Evolutionary conservation across 73 alveolate genomes (phyloP), one percentile per base, ranked within the genome.

Genomic region (Blepharisma stoltei): DNA sequence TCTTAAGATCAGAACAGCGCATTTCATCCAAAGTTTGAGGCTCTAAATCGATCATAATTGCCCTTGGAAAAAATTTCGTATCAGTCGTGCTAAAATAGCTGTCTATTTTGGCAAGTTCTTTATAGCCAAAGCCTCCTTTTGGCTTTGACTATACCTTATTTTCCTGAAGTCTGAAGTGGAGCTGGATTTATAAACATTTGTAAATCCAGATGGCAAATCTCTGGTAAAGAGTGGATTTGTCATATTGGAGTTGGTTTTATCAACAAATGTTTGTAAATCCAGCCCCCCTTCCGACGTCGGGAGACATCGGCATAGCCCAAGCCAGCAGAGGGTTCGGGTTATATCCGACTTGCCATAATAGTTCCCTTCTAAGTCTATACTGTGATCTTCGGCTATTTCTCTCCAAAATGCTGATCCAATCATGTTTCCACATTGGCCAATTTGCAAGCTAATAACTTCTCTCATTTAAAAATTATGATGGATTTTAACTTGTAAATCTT

Each of bases 11-110:
- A 1, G 32, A 5, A 49, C 46, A n/a, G 54, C 27, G 52, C 23
- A 85, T 81, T 37, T 70, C 60, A 49, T 81, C 87, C 43, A 71
- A 69, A 46, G 77, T 80, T 6, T 85, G 82, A 11, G 92, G 88
- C 45, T 85, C 92, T 9, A 85, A 53, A 65, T 85, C 92, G 9
- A 85, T 69, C 11, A 85, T 32, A n/a, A 85, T 71, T 11, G 83
- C 80, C 52, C 92, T 70, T n/a, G 92, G 92, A 11, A 79, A 84
- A 6, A 21, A 55, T 7, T 53, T 55, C 7, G 41, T 76, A 0
- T 54, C 11, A n/a, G 76, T 6, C 68, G 75, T 81, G 48, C 77
- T 75, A 55, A 50, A 82, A 54, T 76, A 76, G 27, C 43, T 76
- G 21, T 71, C n/a, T 20, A 21, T 9, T 9, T 32, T 38, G 5